Evolutionary conservation across 306 rosid species (phyloP).

Genomic region (Vigna angularis): DNA sequence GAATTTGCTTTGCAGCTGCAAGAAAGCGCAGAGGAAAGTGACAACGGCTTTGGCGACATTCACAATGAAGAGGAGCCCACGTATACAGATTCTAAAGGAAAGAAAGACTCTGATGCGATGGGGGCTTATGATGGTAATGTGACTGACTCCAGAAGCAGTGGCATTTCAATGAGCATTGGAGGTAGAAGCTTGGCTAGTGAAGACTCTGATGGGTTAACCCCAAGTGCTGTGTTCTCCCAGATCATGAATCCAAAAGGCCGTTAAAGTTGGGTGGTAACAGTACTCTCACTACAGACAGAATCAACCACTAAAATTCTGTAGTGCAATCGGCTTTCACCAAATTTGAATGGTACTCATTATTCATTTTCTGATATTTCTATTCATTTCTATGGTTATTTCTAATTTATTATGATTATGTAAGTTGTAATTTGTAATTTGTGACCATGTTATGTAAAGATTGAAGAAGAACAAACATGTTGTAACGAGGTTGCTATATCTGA

Average conservation of each 20-base stretch:
- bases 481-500: conserved; percentile 31
- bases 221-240: conserved; percentile 98
- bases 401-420: conserved; percentile 42
- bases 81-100: conserved; percentile 59
- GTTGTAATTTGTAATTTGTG: conserved; percentile 60
- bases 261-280: conserved; percentile 40
- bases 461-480: conserved; percentile 45
- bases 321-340: conserved; percentile 39
- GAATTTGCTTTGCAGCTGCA: conserved; percentile 99
- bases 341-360: conserved; percentile 41
- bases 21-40: conserved; percentile 96
- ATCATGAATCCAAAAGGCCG: conserved; percentile 99
- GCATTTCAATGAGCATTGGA: conserved; percentile 95
- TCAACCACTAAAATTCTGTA: conserved; percentile 22
- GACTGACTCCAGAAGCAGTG: conserved; percentile 90
- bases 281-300: conserved; percentile 1
- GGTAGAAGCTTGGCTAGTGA: conserved; percentile 98
- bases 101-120: conserved; percentile 61
- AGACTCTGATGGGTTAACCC: conserved; percentile 96
- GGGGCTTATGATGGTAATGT: conserved; percentile 66
- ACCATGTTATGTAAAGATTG: conserved; percentile 44
- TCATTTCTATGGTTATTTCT: conserved; percentile 37
- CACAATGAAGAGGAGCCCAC: conserved; percentile 66
- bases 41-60: conserved; percentile 55
- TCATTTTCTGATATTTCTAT: conserved; percentile 42